Evolutionary conservation across 768 basidiomycete species (phyloP).

Genomic region (Leccinum disarticulatum): DNA sequence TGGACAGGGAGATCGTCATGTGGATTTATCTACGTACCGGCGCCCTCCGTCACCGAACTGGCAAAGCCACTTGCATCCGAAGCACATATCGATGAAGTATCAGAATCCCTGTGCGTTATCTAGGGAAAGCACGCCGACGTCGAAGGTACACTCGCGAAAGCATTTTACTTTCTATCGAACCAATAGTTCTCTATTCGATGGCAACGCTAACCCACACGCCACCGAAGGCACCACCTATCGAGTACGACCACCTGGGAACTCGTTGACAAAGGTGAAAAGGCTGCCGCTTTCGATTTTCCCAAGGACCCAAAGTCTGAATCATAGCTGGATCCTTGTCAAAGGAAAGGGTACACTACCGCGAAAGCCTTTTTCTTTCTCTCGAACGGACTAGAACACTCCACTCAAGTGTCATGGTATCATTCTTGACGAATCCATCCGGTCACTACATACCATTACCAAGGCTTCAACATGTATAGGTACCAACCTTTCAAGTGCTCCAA

Average conservation of each 20-base stretch:
- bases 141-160: slow-evolving; percentile 75
- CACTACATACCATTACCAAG: slow-evolving; percentile 32
- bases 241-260: no score
- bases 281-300: slow-evolving; percentile 77
- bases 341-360: slow-evolving; percentile 66
- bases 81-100: slow-evolving; percentile 70
- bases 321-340: slow-evolving; percentile 9
- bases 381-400: slow-evolving; percentile 54
- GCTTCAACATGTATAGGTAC: slow-evolving; percentile 37
- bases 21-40: slow-evolving; percentile 45
- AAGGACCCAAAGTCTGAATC: slow-evolving; percentile 64
- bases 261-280: slow-evolving; percentile 65
- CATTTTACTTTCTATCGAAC: slow-evolving; percentile 82
- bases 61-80: slow-evolving; percentile 69
- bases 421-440: slow-evolving; percentile 25
- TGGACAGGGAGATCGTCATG: slow-evolving; percentile 95
- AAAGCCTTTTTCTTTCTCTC: slow-evolving; percentile 91
- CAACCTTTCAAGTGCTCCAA: slow-evolving; percentile 33
- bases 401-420: slow-evolving; percentile 55
- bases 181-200: no score
- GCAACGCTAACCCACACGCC: no score
- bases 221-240: no score
- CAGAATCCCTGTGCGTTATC: slow-evolving; percentile 77
- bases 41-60: slow-evolving; percentile 66
- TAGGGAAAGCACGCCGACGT: slow-evolving; percentile 75